Evolutionary conservation across 352 stramenopile species (phyloP).

Genomic region (Pythium graminicola): DNA sequence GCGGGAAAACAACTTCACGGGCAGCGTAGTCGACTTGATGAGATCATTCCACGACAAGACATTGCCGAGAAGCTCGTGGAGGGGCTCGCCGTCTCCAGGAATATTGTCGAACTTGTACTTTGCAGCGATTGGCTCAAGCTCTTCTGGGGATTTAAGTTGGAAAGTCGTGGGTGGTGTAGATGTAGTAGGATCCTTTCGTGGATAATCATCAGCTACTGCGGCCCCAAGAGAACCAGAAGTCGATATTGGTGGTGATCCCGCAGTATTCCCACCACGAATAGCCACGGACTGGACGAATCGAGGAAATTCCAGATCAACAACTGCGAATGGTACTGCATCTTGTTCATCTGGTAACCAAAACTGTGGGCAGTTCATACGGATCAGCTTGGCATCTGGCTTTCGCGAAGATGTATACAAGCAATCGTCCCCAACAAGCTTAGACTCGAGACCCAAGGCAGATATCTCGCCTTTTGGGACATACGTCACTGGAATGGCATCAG

Average conservation of each 20-base stretch:
- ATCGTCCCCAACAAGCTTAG: conserved; percentile 49
- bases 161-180: conserved; percentile 31
- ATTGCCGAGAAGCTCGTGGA: conserved; percentile 53
- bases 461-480: conserved; percentile 49
- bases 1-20: conserved; percentile 62
- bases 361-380: conserved; percentile 47
- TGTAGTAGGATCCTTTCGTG: background rate
- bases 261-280: conserved; percentile 47
- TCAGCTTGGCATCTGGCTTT: conserved; percentile 46
- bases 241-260: conserved; percentile 10
- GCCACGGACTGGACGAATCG: conserved; percentile 54
- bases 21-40: conserved; percentile 58
- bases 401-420: conserved; percentile 50
- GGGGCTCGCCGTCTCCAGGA: conserved; percentile 50
- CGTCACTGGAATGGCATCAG: conserved; percentile 12
- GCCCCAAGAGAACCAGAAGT: conserved; percentile 5
- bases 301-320: conserved; percentile 68
- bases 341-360: conserved; percentile 53
- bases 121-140: conserved; percentile 26
- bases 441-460: conserved; percentile 50
- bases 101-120: conserved; percentile 44
- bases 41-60: conserved; percentile 78
- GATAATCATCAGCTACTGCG: background rate
- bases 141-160: conserved; percentile 29
- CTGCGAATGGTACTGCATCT: conserved; percentile 45